Conservation (phyloP, 257 asterid species). For the Nicotiana benthamiana region DNA sequence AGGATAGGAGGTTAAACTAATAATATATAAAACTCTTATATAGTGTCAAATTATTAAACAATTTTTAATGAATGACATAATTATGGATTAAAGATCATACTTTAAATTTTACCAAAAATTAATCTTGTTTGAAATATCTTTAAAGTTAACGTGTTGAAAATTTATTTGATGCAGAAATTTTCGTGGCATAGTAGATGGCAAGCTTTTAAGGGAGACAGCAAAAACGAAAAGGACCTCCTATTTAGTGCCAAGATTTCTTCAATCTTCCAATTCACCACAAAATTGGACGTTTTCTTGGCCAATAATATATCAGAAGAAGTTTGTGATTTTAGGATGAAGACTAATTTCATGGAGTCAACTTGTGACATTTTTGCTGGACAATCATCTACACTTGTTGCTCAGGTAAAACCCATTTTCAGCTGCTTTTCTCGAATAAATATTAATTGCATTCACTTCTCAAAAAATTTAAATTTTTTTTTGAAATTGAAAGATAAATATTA, state of each 20-base stretch:
- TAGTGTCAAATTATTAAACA: too few species aligned
- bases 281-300: constrained; percentile 1
- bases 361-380: background rate
- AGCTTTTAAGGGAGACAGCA: constrained; percentile 10
- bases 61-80: too few species aligned
- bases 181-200: constrained; percentile 9
- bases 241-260: constrained; percentile 7
- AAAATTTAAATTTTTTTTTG: too few species aligned
- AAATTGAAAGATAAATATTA: too few species aligned
- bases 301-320: constrained; percentile 2
- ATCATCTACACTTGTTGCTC: background rate
- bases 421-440: background rate
- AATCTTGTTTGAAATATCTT: too few species aligned
- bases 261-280: background rate
- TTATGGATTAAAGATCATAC: too few species aligned
- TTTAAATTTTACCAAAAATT: too few species aligned
- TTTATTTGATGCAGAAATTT: background rate
- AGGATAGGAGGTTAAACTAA: too few species aligned
- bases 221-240: background rate
- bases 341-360: background rate
- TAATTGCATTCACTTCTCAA: background rate
- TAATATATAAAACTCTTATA: too few species aligned
- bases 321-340: background rate
- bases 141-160: background rate
- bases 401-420: background rate